A percentile compares a stretch with the other conserved stretches of the same genome.
Evolutionary conservation across 2,329 filamentous ascomycete species (phyloP).

Genomic region (Aureobasidium musti): DNA sequence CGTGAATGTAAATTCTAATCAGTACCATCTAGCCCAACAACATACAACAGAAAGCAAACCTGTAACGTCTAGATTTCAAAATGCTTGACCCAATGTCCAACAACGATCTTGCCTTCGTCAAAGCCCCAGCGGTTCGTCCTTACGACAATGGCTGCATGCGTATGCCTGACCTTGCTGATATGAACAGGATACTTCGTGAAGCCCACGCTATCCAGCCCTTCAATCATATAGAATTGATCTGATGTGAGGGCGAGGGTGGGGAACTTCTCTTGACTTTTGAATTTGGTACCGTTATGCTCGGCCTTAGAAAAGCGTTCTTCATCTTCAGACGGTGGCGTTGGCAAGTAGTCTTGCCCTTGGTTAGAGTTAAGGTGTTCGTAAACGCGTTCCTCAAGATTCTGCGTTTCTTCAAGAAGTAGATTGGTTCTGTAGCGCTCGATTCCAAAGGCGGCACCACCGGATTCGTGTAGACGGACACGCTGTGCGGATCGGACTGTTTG

Average conservation of each 20-base stretch:
- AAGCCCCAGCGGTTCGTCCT: slow-evolving; percentile 67
- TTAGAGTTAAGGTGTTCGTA: slow-evolving; percentile 69
- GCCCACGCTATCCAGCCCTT: slow-evolving; percentile 66
- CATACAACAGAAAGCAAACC: background rate
- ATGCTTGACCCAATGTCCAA: slow-evolving; percentile 76
- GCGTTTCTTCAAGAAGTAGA: slow-evolving; percentile 71
- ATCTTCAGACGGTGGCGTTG: slow-evolving; percentile 45
- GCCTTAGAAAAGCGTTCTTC: slow-evolving; percentile 4
- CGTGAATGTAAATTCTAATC: background rate
- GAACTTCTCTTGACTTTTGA: slow-evolving; percentile 35
- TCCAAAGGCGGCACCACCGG: slow-evolving; percentile 61
- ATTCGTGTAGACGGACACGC: slow-evolving; percentile 74
- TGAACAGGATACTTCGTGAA: slow-evolving; percentile 65
- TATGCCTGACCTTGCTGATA: slow-evolving; percentile 76
- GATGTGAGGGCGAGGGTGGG: slow-evolving; percentile 76
- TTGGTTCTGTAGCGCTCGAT: slow-evolving; percentile 73
- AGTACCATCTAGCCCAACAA: background rate
- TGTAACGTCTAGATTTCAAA: slow-evolving; percentile 59
- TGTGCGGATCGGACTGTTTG: slow-evolving; percentile 74
- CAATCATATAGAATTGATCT: slow-evolving; percentile 83
- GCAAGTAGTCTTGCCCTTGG: slow-evolving; percentile 70
- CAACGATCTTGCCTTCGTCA: slow-evolving; percentile 73
- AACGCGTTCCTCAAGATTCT: slow-evolving; percentile 72
- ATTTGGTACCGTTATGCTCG: background rate
- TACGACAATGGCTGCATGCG: slow-evolving; percentile 88